Evolutionary conservation across 345 rosid species (phyloP).

Genomic region (Cochlearia excelsa): DNA sequence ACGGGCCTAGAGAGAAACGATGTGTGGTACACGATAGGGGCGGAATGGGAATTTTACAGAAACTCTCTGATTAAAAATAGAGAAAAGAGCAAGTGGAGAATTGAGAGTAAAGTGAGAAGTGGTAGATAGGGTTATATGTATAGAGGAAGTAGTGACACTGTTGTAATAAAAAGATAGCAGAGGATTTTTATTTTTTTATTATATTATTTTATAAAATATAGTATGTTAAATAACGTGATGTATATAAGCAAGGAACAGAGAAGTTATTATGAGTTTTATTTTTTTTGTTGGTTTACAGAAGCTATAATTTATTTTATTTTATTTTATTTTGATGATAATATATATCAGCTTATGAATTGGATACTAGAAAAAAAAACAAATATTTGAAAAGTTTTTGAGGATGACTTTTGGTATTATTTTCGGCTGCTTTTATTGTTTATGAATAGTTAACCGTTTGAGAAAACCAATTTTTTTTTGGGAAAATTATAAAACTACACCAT

Average conservation of each 20-base stretch:
- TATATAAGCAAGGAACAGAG: conserved; percentile 25
- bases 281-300: conserved; percentile 6
- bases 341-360: too few relatives aligned
- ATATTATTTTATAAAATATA: too few relatives aligned
- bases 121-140: conserved; percentile 31
- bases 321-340: too few relatives aligned
- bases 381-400: conserved; percentile 7
- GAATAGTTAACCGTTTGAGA: too few relatives aligned
- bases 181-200: conserved; percentile 6
- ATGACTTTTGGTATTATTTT: conserved; percentile 20
- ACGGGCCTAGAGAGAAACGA: too few relatives aligned
- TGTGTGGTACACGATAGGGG: too few relatives aligned
- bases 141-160: conserved; percentile 24
- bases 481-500: too few relatives aligned
- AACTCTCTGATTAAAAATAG: too few relatives aligned
- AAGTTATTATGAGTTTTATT: conserved; percentile 6
- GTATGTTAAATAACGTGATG: conserved; percentile 19
- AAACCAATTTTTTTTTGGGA: too few relatives aligned
- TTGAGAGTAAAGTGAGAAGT: conserved; percentile 22
- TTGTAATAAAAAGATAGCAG: conserved; percentile 20
- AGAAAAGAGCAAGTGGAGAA: not conserved
- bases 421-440: not conserved
- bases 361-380: not conserved
- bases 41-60: too few relatives aligned
- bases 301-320: not conserved